Evolutionary conservation across 805 yeast genomes (phyloP), one percentile per base, ranked within the genome.

Genomic region (Debaryomyces prosopidis): DNA sequence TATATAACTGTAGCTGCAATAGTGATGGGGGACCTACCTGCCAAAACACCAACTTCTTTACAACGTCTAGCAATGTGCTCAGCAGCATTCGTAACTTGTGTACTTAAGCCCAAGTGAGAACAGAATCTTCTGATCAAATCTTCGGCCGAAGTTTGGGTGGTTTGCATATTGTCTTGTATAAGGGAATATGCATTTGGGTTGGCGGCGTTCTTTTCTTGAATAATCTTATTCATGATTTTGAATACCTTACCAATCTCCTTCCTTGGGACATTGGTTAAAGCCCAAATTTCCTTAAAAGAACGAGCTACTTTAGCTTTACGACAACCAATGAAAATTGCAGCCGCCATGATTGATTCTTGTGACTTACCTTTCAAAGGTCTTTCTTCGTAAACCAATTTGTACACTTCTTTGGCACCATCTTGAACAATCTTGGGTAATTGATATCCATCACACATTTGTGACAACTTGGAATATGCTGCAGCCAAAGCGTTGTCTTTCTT

Each of bases 1-100:
- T 92, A 94, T 40, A 94, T 92, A 4, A 94, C 96, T 1, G 97
- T 95, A 6, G 98, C 98, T 0, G 98, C 97, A 60, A 94, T 89
- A 31, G 99, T 92, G 44, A 91, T 91, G 23, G 99, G 99, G 3
- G 97, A 88, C 54, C 97, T 80, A 57, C 99, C 98, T 14, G 96
- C 97, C 59, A 94, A 76, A 32, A 92, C 95, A 45, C 97, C 97
- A 50, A 86, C 85, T 50, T 88, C 96, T 60, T 89, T 87, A 59
- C 96, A 89, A 53, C 85, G 79, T 61, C 89, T 82, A 2, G 97
- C 97, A 54, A 94, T 89, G 58, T 85, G 80, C 66, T 92, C 97
- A 2, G 98, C 96, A 8, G 96, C 92, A 50, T 89, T 88, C 16
- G 97, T 85, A 37, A 91, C 85, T 66, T 83, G 89, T 50, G 89